Base-by-base conservation (phyloP, 305 asterid species). In the Nicotiana rustica region DNA sequence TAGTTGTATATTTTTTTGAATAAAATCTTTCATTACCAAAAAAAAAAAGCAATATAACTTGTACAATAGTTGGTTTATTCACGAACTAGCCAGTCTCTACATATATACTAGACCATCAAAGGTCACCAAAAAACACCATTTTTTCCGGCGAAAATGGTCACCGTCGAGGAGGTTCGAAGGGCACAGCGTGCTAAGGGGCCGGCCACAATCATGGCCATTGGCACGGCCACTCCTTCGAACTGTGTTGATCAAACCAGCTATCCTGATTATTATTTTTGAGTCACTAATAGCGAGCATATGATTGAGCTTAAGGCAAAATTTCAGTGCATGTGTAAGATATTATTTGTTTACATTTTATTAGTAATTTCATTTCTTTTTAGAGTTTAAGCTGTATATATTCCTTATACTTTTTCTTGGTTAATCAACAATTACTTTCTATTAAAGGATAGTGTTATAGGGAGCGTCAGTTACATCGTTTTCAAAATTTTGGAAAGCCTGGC, bases 121-220 rank as follows among this genome's bases (percentile, higher is more conserved):
- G 56, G 15, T 4, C 60, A 55, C 60, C 60, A 0, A 17, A 36
- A 69, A n/a, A 60, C 66, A n/a, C 29, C 35, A 21, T 62, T 3
- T 19, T 62, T 62, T 62, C 3, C 12, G 41, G 18, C 17, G 61
- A 60, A 67, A 86, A 87, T 91, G 97, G 90, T 83, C 38, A 88
- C 90, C 29, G 93, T 91, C 0, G 93, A 91, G 85, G 95, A 91
- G 38, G 73, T 92, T 69, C 88, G 92, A 10, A 82, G 84, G 66
- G 89, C 95, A 7, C 93, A 90, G n/a, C 86, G 97, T 44, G 97
- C 95, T 0, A 88, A 91, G 49, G 95, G 95, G 0, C 93, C 97
- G 1, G 95, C 97, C 79, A 89, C 91, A 4, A 67, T 92, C 78
- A 19, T 92, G 70, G 95, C 97, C 6, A 92, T 92, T 9, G 93